phyloP scores from a whole-genome alignment of 352 stramenopile genomes.

The Phytophthora hybrid region DNA sequence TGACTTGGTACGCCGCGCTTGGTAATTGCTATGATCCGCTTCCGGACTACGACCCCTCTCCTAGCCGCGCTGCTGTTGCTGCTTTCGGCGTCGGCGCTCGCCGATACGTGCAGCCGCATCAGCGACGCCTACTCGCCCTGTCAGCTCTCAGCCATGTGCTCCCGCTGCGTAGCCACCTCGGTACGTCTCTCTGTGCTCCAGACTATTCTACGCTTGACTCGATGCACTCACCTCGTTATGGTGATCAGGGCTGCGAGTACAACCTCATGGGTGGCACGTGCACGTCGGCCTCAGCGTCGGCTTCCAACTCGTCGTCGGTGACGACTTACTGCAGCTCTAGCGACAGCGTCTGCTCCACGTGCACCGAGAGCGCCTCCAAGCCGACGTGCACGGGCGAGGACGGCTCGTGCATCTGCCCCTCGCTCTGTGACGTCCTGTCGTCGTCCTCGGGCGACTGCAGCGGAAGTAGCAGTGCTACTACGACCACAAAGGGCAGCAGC shows the following conservation, averaged over 20 bases:
- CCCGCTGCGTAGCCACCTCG: constrained; percentile 43
- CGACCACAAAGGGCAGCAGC: neutral
- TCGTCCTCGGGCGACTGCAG: constrained; percentile 17
- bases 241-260: constrained; percentile 45
- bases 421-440: constrained; percentile 44
- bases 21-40: constrained; percentile 32
- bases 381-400: constrained; percentile 44
- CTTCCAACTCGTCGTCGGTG: constrained; percentile 21
- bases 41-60: constrained; percentile 3
- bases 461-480: constrained; percentile 7
- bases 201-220: neutral
- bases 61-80: constrained; percentile 3
- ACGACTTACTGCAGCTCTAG: constrained; percentile 36
- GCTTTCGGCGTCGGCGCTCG: constrained; percentile 10
- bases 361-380: constrained; percentile 39
- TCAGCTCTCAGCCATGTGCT: constrained; percentile 53
- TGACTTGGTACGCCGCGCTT: constrained; percentile 27
- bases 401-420: constrained; percentile 50
- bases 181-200: constrained; percentile 11
- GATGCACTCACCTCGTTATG: neutral
- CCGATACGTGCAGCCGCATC: constrained; percentile 42
- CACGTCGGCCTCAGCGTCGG: neutral
- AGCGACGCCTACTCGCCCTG: constrained; percentile 47
- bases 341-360: constrained; percentile 40
- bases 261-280: constrained; percentile 44